Percentiles rank a stretch among this genome's conserved stretches.
Evolutionary conservation across 257 asterid genomes (phyloP).

Genomic region (Solanum stenotomum): DNA sequence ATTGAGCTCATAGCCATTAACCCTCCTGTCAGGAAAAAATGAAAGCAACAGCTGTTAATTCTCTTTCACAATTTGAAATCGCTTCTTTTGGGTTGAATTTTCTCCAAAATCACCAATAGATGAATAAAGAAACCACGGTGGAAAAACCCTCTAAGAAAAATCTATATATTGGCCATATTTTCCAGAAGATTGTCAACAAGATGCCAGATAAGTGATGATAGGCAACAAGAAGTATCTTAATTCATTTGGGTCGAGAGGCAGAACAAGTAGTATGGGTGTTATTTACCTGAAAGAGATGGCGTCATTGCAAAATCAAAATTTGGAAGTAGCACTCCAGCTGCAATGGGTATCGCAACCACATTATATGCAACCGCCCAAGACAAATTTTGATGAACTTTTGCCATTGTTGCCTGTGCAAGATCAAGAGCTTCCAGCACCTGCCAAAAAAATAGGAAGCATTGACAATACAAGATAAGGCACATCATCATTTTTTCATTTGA

Average conservation of each 20-base stretch:
- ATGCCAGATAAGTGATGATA: background rate
- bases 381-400: slow-evolving; percentile 84
- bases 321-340: slow-evolving; percentile 90
- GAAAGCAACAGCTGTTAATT: background rate
- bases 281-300: slow-evolving; percentile 83
- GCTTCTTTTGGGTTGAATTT: background rate
- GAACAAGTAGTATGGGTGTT: background rate
- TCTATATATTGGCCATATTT: background rate
- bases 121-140: background rate
- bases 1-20: slow-evolving; percentile 95
- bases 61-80: background rate
- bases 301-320: slow-evolving; percentile 93
- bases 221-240: background rate
- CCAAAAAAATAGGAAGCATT: slow-evolving; percentile 10
- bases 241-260: background rate
- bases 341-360: slow-evolving; percentile 76
- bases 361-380: slow-evolving; percentile 95
- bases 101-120: background rate
- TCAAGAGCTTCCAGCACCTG: slow-evolving; percentile 90
- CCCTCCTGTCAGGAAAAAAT: slow-evolving; percentile 44
- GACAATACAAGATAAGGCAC: background rate
- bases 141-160: background rate
- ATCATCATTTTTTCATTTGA: background rate
- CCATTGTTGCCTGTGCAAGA: slow-evolving; percentile 84
- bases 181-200: background rate